Evolutionary conservation across 495 filamentous ascomycete species (phyloP), one percentile per base, ranked within the genome.

Genomic region (Aspergillus sclerotioniger): DNA sequence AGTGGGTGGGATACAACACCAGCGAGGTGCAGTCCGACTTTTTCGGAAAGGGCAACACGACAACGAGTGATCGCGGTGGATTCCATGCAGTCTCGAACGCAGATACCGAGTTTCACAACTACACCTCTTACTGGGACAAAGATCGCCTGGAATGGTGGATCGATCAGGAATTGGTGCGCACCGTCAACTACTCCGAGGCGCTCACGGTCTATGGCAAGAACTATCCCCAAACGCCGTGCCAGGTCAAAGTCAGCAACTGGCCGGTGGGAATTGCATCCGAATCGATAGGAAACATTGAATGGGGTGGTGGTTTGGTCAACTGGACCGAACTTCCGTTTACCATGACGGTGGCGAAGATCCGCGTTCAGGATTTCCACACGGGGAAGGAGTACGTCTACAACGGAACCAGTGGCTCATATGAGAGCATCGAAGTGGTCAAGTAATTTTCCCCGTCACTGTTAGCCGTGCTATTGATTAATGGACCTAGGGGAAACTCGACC

Each of bases 1-100:
- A 81, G 62, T 71, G 77, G 75, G 66, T 75, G 41, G 79, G 79
- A 43, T 75, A 66, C 9, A 71, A 78, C 47, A 67, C 74, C 43
- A 79, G 64, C 55, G 73, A 82, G 51, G 86, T 92, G 4, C 88
- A 95, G 72, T 87, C 84, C 56, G 92, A 96, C 68, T 96, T 91
- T 73, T 96, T 94, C 66, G 87, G 89, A 68, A 91, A 94, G 71
- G 91, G 90, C 7, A 83, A 88, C 48, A 90, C 88, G 0, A 76
- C 80, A 3, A 81, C 80, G 5, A 92, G 90, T 69, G 82, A 92
- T 70, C 88, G 89, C 4, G 51, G 33, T 2, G 51, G 33, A n/a
- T 17, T 37, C 54, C 77, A 82, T 58, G 56, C 64, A 2, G 78
- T 82, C 31, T 71, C 74, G 8, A 83, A 85, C 62, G 83, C 90